Conservation (phyloP, 495 filamentous ascomycete genomes). For the Chlorociboria aeruginascens region DNA sequence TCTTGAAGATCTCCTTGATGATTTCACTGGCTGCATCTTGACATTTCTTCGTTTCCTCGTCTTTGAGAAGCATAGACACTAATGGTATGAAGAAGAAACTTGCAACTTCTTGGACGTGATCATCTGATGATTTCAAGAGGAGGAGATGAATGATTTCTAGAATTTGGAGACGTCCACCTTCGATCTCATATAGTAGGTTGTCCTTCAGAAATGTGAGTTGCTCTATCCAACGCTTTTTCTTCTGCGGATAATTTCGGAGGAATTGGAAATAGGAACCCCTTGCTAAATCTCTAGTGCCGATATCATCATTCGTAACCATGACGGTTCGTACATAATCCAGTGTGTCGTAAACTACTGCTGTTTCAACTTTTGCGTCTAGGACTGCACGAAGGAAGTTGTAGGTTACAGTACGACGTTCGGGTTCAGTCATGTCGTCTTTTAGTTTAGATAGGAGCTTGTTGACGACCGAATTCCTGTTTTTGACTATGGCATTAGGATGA, state of each 20-base stretch:
- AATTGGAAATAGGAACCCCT: slow-evolving; percentile 89
- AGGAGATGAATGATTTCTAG: slow-evolving; percentile 82
- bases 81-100: slow-evolving; percentile 76
- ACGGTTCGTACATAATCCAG: slow-evolving; percentile 79
- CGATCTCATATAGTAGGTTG: slow-evolving; percentile 82
- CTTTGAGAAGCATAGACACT: slow-evolving; percentile 74
- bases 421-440: slow-evolving; percentile 84
- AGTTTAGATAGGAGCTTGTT: slow-evolving; percentile 75
- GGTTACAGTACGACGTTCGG: slow-evolving; percentile 75
- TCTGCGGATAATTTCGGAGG: slow-evolving; percentile 87
- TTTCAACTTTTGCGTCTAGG: slow-evolving; percentile 71
- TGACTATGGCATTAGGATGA: slow-evolving; percentile 56
- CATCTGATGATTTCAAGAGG: slow-evolving; percentile 66
- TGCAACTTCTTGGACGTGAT: slow-evolving; percentile 70
- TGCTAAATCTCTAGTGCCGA: slow-evolving; percentile 71
- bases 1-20: slow-evolving; percentile 66
- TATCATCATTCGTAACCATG: slow-evolving; percentile 92
- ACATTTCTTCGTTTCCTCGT: slow-evolving; percentile 68
- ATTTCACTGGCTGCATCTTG: slow-evolving; percentile 71
- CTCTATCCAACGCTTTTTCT: slow-evolving; percentile 72
- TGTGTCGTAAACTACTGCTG: slow-evolving; percentile 80
- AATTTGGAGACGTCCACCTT: slow-evolving; percentile 77
- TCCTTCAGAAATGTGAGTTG: slow-evolving; percentile 80
- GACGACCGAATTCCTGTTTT: slow-evolving; percentile 53
- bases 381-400: slow-evolving; percentile 89